phyloP scores from a whole-genome alignment of 257 asterid species.

The Coffea canephora region DNA sequence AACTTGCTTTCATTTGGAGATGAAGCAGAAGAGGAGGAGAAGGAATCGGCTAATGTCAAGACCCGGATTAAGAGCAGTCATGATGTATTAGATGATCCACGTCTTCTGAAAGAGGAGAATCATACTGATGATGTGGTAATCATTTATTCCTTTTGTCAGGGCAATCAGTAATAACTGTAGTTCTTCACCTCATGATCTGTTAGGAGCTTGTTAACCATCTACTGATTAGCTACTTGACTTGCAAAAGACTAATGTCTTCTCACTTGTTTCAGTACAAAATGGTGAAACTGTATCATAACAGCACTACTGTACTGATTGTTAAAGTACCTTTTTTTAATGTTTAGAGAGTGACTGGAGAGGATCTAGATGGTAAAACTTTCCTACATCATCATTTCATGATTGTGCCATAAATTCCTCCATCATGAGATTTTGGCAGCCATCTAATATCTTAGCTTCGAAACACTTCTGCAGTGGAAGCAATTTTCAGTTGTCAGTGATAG shows the following conservation, averaged over 20 bases:
- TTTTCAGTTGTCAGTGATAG: neutral
- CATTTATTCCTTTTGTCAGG: neutral
- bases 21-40: slow-evolving; percentile 98
- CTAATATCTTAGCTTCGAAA: neutral
- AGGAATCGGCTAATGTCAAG: slow-evolving; percentile 61
- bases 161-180: neutral
- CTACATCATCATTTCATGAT: neutral
- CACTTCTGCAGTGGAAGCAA: neutral
- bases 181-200: neutral
- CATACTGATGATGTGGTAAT: slow-evolving; percentile 49
- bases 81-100: slow-evolving; percentile 92
- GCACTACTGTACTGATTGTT: neutral
- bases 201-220: neutral
- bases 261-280: neutral
- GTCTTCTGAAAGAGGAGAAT: slow-evolving; percentile 73
- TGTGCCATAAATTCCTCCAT: neutral
- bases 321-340: neutral
- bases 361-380: neutral
- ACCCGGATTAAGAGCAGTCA: slow-evolving; percentile 88
- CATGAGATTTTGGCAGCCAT: neutral
- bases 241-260: neutral
- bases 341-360: neutral
- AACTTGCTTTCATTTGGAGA: slow-evolving; percentile 96
- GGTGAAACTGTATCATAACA: neutral
- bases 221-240: neutral